Evolutionary conservation across 352 stramenopile species (phyloP), one percentile per base, ranked within the genome.

Genomic region (Phytophthora sojae): DNA sequence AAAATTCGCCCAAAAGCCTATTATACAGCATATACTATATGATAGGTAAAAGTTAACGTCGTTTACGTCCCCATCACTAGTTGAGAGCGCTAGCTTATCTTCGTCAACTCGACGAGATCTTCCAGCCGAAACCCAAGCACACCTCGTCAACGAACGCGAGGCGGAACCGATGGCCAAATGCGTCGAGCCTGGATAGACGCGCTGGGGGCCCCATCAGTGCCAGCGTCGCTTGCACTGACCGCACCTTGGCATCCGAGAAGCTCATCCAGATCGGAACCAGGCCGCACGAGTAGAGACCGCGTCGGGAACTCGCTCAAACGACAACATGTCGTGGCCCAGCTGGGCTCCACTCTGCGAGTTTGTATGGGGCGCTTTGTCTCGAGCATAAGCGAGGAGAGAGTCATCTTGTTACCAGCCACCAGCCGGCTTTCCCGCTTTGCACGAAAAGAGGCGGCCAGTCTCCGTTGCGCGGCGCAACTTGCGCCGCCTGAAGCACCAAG

Each of bases 341-440:
- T 76, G 71, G 15, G 47, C 75, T 67, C 61, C 53, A 19, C 9
- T 35, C 26, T 19, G 63, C 47, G 35, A 61, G 54, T 39, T 70
- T 66, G 49, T 62, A 60, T 61, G 7, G 53, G 6, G 44, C 37
- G 2, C 32, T 57, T 52, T 68, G 52, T 61, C 50, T 29, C 12
- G 23, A n/a, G 69, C 69, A 76, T 44, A 69, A 63, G 69, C 72
- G 51, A 55, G 45, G 57, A 64, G 57, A 55, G 23, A 50, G 52
- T 57, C 49, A 60, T 77, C 65, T 69, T 65, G 66, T 60, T 69
- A 66, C 47, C 62, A 79, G 62, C 52, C 57, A 75, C 57, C 62
- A 75, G 71, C 67, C 64, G 71, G 61, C 61, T 68, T 71, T 71
- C 55, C 55, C 30, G 57, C 42, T 54, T 12, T 66, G 51, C 59